phyloP scores from a whole-genome alignment of 2,329 filamentous ascomycete species.

The Verruconis gallopava region DNA sequence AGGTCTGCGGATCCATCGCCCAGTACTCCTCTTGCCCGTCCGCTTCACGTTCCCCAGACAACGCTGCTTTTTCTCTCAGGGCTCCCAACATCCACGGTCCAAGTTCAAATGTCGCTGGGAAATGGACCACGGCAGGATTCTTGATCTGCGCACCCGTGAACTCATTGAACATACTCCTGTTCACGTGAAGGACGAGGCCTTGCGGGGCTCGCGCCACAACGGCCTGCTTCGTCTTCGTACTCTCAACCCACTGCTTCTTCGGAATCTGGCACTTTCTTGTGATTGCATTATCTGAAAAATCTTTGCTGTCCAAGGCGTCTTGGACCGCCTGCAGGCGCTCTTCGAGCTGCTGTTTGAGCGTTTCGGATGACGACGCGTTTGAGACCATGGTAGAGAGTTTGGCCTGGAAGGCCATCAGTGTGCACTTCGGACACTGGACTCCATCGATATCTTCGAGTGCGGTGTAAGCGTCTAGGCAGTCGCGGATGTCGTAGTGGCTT shows the following conservation, averaged over 20 bases:
- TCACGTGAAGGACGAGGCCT: slow-evolving; percentile 75
- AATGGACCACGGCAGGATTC: slow-evolving; percentile 67
- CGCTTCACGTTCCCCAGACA: slow-evolving; percentile 17
- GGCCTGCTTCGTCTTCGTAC: slow-evolving; percentile 81
- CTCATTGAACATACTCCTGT: slow-evolving; percentile 84
- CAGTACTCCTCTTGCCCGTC: slow-evolving; percentile 34
- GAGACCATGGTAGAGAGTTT: slow-evolving; percentile 30
- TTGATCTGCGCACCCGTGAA: slow-evolving; percentile 67
- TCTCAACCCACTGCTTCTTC: slow-evolving; percentile 54
- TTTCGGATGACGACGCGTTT: slow-evolving; percentile 25
- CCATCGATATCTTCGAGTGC: slow-evolving; percentile 74
- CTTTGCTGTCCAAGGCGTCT: slow-evolving; percentile 60
- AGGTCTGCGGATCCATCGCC: slow-evolving; percentile 52
- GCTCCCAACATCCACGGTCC: slow-evolving; percentile 70
- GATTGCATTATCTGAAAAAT: slow-evolving; percentile 51
- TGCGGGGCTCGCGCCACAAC: slow-evolving; percentile 72
- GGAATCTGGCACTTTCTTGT: slow-evolving; percentile 33
- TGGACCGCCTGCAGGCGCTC: slow-evolving; percentile 53
- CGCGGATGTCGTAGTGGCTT: slow-evolving; percentile 56
- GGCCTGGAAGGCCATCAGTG: slow-evolving; percentile 48
- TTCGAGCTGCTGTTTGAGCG: slow-evolving; percentile 29
- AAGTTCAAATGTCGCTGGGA: slow-evolving; percentile 62
- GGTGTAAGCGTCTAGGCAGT: slow-evolving; percentile 75
- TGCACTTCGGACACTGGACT: slow-evolving; percentile 86
- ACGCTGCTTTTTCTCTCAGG: slow-evolving; percentile 16